Evolutionary conservation across 2,329 filamentous ascomycete species (phyloP).

Genomic region (Cladosporium sp.): DNA sequence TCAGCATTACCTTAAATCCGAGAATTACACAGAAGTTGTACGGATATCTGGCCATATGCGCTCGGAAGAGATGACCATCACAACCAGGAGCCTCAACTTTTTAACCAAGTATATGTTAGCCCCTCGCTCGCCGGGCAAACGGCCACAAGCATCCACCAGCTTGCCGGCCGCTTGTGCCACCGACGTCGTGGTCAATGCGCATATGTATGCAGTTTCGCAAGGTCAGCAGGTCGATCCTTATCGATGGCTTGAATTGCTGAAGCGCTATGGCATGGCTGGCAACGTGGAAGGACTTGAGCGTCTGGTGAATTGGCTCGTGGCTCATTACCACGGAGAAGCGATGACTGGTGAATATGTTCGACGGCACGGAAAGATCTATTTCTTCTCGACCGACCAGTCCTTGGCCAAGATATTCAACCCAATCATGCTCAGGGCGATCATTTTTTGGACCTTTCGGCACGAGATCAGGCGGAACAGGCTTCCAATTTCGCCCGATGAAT

Average conservation of each 20-base stretch:
- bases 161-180: not conserved
- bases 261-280: slow-evolving; percentile 55
- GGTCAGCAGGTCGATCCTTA: slow-evolving; percentile 37
- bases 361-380: not conserved
- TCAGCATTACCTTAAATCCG: slow-evolving; percentile 34
- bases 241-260: slow-evolving; percentile 56
- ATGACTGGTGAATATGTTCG: not conserved
- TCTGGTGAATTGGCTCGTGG: slow-evolving; percentile 49
- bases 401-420: slow-evolving; percentile 21
- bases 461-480: slow-evolving; percentile 17
- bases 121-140: slow-evolving; percentile 36
- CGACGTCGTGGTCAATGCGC: slow-evolving; percentile 45
- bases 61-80: slow-evolving; percentile 39
- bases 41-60: slow-evolving; percentile 49
- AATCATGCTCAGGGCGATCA: slow-evolving; percentile 27
- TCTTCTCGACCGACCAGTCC: not conserved
- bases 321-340: not conserved
- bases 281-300: slow-evolving; percentile 49
- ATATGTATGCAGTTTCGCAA: slow-evolving; percentile 33
- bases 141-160: slow-evolving; percentile 19
- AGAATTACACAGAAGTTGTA: slow-evolving; percentile 25
- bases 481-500: not conserved
- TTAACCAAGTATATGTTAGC: slow-evolving; percentile 40
- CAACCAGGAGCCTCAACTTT: slow-evolving; percentile 40
- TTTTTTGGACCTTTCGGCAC: slow-evolving; percentile 31